phyloP scores from a whole-genome alignment of 371 early-diverging fungal species.

The Syncephalastrum racemosum region DNA sequence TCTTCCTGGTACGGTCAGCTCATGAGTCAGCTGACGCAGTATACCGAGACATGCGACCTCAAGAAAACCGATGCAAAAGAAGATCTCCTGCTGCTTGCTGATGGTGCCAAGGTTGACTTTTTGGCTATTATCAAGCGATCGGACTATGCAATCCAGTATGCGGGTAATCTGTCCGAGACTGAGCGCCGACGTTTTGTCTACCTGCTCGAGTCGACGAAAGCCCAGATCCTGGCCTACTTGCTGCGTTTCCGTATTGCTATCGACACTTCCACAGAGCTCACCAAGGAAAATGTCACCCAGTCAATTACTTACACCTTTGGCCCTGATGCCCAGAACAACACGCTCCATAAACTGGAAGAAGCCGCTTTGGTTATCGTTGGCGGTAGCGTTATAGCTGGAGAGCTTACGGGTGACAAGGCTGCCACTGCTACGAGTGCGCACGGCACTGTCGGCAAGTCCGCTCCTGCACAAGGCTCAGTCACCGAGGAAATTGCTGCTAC shows the following conservation, averaged over 20 bases:
- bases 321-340: constrained; percentile 9
- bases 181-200: constrained; percentile 30
- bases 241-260: constrained; percentile 10
- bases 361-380: constrained; percentile 9
- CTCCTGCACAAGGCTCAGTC: constrained; percentile 2
- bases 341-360: constrained; percentile 17
- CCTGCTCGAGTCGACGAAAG: constrained; percentile 21
- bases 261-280: constrained; percentile 8
- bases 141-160: constrained; percentile 13
- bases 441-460: no score
- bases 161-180: constrained; percentile 14
- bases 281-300: constrained; percentile 14
- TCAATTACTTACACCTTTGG: constrained; percentile 21
- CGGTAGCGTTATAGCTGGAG: neutral
- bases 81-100: constrained; percentile 6
- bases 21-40: neutral
- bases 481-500: neutral
- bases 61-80: neutral
- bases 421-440: no score
- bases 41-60: neutral
- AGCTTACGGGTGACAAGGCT: no score
- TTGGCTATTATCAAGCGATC: constrained; percentile 20
- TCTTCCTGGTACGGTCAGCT: constrained; percentile 4
- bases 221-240: constrained; percentile 19
- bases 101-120: constrained; percentile 21